Base-by-base conservation (phyloP, 2,329 filamentous ascomycete species). In the Phialocephala sp. region DNA sequence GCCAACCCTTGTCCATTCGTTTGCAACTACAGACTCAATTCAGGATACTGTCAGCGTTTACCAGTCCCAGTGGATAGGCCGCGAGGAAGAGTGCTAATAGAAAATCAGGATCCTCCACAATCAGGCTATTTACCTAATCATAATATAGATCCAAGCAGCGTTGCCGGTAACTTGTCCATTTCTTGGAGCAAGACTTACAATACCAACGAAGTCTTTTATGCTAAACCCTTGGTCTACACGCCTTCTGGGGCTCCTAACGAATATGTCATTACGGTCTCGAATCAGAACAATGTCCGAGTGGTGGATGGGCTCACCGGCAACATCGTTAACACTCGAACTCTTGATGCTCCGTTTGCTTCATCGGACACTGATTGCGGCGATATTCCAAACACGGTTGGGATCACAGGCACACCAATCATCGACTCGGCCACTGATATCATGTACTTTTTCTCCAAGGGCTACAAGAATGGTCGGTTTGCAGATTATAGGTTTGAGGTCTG, bases 271-370 rank as follows among this genome's bases (percentile, higher is more conserved):
- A 74, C 85, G 8, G 81, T 85, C 1, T 87, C 85, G 0, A 84
- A 83, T 0, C 83, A 85, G 71, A 87, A 87, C 74, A 85, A 84
- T 58, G 75, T 87, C 11, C 85, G 86, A 72, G 85, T 84, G 65
- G 73, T 87, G 27, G 78, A 87, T 69, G 83, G 83, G 0, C 81
- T 82, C 70, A 85, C 83, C 0, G 84, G 85, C n/a, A 78, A 75
- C 2, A 82, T 86, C n/a, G 67, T 86, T 18, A 74, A 75, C 0
- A 78, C 76, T 1, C 76, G 83, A 9, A 84, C 81, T 32, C 76
- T 87, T 0, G 78, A 80, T 63, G 80, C 83, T 50, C 82, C 82
- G 8, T 84, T 84, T 67, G 68, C 15, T 6, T 14, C 45, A 11
- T 24, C 24, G 15, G 59, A 66, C 22, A 36, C 60, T 1, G 15